Conservation (phyloP, 169 alveolate genomes). For the Toxoplasma gondii region DNA sequence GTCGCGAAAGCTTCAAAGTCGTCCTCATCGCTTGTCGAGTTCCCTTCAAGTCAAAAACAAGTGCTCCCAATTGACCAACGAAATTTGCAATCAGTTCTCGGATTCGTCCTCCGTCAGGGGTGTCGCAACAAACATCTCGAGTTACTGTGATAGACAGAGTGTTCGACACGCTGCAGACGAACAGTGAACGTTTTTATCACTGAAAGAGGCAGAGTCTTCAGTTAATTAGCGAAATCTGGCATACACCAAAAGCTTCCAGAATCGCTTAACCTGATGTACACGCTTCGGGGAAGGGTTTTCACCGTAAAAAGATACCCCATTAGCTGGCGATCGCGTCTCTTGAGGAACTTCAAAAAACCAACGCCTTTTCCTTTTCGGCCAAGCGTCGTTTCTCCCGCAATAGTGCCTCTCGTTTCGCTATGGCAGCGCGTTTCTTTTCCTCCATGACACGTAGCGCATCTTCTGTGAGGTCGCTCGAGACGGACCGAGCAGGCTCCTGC, state of each 20-base stretch:
- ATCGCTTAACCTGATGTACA: neutral
- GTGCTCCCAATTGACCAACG: too few relatives aligned
- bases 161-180: too few relatives aligned
- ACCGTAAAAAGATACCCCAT: too few relatives aligned
- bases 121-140: too few relatives aligned
- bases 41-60: too few relatives aligned
- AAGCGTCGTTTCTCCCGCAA: slow-evolving; percentile 44
- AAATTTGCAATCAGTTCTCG: neutral
- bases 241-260: too few relatives aligned
- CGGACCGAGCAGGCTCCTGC: neutral
- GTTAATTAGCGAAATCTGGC: too few relatives aligned
- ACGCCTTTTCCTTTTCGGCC: neutral
- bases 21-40: too few relatives aligned
- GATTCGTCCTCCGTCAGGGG: neutral
- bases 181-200: too few relatives aligned
- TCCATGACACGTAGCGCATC: neutral
- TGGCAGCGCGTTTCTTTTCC: slow-evolving; percentile 33
- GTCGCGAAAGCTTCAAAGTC: too few relatives aligned
- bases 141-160: too few relatives aligned
- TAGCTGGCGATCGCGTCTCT: neutral
- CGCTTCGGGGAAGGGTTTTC: neutral
- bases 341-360: neutral
- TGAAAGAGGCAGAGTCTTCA: too few relatives aligned
- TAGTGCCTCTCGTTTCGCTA: slow-evolving; percentile 20
- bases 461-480: neutral